Percentiles rank a stretch among this genome's conserved stretches.
Conservation (phyloP, 2,329 filamentous ascomycete genomes). For the Ophiostoma novo-ulmi region DNA sequence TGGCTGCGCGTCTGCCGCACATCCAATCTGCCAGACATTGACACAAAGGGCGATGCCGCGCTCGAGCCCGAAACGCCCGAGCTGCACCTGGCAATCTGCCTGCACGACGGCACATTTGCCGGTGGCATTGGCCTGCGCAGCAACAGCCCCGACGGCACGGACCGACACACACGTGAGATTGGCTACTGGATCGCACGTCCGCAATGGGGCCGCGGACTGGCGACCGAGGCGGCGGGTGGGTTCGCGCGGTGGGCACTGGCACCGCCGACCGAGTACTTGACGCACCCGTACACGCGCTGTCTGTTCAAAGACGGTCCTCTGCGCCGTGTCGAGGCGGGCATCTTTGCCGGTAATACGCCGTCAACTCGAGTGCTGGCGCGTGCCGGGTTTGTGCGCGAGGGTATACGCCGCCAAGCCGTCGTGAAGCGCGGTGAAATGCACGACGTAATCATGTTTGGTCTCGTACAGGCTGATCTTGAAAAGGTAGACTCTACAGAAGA, state of each 20-base stretch:
- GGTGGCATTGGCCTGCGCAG: conserved; percentile 42
- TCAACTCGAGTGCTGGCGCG: conserved; percentile 43
- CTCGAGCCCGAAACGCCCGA: neutral
- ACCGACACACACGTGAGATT: conserved; percentile 43
- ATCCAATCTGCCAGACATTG: neutral
- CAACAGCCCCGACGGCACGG: conserved; percentile 34
- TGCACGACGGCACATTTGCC: conserved; percentile 33
- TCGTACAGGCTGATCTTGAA: conserved; percentile 28
- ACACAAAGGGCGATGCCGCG: neutral
- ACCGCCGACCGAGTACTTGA: neutral
- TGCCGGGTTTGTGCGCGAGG: conserved; percentile 43
- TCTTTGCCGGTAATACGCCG: conserved; percentile 38
- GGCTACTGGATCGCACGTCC: conserved; percentile 45
- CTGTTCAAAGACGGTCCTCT: conserved; percentile 30
- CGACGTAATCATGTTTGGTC: conserved; percentile 38
- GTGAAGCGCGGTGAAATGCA: conserved; percentile 41
- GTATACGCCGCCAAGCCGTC: conserved; percentile 38
- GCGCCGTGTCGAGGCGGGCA: conserved; percentile 40
- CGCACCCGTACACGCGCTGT: conserved; percentile 11
- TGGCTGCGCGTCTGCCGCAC: conserved; percentile 12
- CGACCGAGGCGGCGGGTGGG: conserved; percentile 37
- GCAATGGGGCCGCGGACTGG: conserved; percentile 45
- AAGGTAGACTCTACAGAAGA: neutral
- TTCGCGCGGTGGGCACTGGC: conserved; percentile 43
- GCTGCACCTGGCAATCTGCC: conserved; percentile 37